Conservation (phyloP, 805 yeast genomes). For the Pichia phayaonensis region DNA sequence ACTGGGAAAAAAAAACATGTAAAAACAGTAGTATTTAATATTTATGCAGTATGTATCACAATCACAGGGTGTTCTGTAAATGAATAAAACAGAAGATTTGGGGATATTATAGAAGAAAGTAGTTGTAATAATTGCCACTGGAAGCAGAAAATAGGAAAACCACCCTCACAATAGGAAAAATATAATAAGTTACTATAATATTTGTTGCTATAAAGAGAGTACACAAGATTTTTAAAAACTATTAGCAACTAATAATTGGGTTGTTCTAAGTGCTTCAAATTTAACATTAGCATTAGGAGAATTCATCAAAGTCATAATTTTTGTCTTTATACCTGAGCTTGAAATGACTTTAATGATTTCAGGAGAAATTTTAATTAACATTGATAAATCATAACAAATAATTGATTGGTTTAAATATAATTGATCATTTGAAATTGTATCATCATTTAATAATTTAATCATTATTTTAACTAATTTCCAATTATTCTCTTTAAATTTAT, state of each 20-base stretch:
- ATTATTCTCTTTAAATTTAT: constrained; percentile 66
- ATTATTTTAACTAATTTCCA: constrained; percentile 66
- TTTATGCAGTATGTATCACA: too few species aligned
- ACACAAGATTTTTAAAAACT: constrained; percentile 32
- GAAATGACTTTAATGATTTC: constrained; percentile 49
- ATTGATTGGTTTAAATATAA: constrained; percentile 41
- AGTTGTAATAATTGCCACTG: too few species aligned
- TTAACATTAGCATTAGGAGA: constrained; percentile 80
- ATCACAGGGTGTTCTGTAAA: too few species aligned
- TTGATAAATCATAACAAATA: constrained; percentile 59
- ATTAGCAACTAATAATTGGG: constrained; percentile 89
- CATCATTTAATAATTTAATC: constrained; percentile 35
- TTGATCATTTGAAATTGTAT: constrained; percentile 18
- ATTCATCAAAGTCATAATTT: constrained; percentile 78
- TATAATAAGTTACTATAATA: neutral
- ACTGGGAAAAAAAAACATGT: too few species aligned
- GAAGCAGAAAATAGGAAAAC: too few species aligned
- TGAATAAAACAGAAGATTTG: too few species aligned
- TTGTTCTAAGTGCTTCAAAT: constrained; percentile 90
- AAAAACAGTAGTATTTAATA: too few species aligned
- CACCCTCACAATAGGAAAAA: too few species aligned
- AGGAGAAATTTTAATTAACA: constrained; percentile 53
- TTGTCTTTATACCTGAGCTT: constrained; percentile 58
- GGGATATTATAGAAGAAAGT: too few species aligned
- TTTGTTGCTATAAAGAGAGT: neutral